These are phyloP conservation scores for Xylariomycetidae sp. DNA, from an alignment of 2,329 filamentous ascomycete species.

Conservation along the genomic window DNA sequence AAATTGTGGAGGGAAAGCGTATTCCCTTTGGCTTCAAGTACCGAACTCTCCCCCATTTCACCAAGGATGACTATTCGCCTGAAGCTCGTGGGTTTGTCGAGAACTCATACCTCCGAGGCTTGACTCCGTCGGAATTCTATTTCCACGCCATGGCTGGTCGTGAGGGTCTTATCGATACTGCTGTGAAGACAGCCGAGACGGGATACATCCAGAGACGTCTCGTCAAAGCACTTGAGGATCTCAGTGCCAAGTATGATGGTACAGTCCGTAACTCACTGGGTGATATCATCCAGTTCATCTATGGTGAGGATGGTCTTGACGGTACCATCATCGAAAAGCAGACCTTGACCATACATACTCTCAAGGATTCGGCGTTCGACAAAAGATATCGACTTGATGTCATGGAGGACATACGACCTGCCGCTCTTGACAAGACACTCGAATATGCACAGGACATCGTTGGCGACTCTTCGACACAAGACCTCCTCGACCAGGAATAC, in stretches of 20 bases:
- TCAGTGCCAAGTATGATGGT: slow-evolving; percentile 95
- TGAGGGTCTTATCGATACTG: slow-evolving; percentile 98
- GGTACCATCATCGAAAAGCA: slow-evolving; percentile 93
- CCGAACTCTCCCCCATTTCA: slow-evolving; percentile 92
- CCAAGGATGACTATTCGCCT: slow-evolving; percentile 97
- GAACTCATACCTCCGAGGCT: slow-evolving; percentile 93
- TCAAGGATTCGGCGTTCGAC: slow-evolving; percentile 73
- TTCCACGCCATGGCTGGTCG: slow-evolving; percentile 99
- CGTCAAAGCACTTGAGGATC: slow-evolving; percentile 95
- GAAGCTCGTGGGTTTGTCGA: slow-evolving; percentile 97
- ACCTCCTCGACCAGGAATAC: slow-evolving; percentile 82
- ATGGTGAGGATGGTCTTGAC: slow-evolving; percentile 95
- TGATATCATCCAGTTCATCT: slow-evolving; percentile 94
- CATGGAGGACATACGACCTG: slow-evolving; percentile 58
- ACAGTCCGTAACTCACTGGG: slow-evolving; percentile 96
- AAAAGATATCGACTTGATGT: slow-evolving; percentile 82
- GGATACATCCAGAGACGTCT: slow-evolving; percentile 98
- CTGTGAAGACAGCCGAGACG: slow-evolving; percentile 98
- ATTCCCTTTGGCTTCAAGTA: slow-evolving; percentile 99
- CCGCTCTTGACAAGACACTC: slow-evolving; percentile 67
- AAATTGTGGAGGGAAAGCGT: slow-evolving; percentile 97
- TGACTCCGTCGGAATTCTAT: slow-evolving; percentile 96
- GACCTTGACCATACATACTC: slow-evolving; percentile 77
- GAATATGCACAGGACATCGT: slow-evolving; percentile 84
- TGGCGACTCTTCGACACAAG: slow-evolving; percentile 83